A percentile compares a stretch with the other conserved stretches of the same genome.
Evolutionary conservation across 129 eudicot genomes (phyloP).

Genomic region (Apium graveolens): DNA sequence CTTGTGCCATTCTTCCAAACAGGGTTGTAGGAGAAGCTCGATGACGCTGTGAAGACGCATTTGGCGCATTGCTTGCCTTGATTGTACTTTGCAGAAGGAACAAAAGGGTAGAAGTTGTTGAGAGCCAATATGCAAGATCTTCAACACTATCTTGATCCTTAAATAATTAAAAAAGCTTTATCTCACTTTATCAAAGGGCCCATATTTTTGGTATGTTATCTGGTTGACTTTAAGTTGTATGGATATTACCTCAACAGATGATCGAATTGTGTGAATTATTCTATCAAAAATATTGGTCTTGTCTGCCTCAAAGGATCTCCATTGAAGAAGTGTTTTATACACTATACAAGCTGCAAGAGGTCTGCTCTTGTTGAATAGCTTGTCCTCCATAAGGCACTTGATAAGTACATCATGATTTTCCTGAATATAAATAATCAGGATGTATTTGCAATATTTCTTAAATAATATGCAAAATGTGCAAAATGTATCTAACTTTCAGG

Average conservation of each 20-base stretch:
- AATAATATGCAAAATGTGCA: not conserved
- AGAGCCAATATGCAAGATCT: slow-evolving; percentile 86
- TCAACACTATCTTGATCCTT: slow-evolving; percentile 60
- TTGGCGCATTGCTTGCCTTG: slow-evolving; percentile 76
- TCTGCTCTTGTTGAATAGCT: slow-evolving; percentile 71
- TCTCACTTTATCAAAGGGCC: slow-evolving; percentile 2
- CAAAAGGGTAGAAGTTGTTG: slow-evolving; percentile 84
- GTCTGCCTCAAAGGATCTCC: slow-evolving; percentile 99
- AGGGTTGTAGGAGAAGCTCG: slow-evolving; percentile 68
- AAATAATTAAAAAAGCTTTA: slow-evolving; percentile 18
- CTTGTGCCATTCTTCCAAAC: slow-evolving; percentile 92
- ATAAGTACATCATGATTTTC: slow-evolving; percentile 84
- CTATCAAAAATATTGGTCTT: slow-evolving; percentile 88
- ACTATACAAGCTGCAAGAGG: slow-evolving; percentile 88
- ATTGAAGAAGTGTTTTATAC: slow-evolving; percentile 83
- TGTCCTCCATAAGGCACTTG: slow-evolving; percentile 83
- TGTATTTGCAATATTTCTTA: not conserved
- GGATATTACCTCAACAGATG: slow-evolving; percentile 74
- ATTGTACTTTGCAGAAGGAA: slow-evolving; percentile 82
- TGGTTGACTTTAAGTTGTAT: not conserved
- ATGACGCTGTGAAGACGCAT: slow-evolving; percentile 59
- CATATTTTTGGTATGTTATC: not conserved
- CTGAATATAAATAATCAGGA: slow-evolving; percentile 27
- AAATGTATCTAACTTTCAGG: slow-evolving; percentile 11
- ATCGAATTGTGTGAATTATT: slow-evolving; percentile 73